Conservation (phyloP, 2,329 filamentous ascomycete species). For the Nemania diffusa region DNA sequence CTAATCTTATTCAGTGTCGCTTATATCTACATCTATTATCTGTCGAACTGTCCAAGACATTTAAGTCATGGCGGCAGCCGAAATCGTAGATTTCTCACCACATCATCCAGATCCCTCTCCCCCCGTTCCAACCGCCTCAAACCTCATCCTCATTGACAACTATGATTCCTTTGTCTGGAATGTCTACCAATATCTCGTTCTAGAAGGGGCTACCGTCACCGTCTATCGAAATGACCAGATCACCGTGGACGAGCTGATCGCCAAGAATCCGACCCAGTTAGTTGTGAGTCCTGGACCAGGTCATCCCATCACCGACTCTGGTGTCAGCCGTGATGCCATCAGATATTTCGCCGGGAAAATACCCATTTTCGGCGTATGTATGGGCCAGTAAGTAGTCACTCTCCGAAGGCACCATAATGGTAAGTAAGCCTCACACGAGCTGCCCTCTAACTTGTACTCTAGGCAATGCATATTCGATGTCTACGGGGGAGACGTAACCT, state of each 20-base stretch:
- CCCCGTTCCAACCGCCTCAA: conserved; percentile 81
- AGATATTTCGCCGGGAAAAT: conserved; percentile 93
- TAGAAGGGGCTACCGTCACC: conserved; percentile 92
- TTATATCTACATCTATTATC: not conserved
- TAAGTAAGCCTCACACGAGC: not conserved
- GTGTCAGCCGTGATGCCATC: conserved; percentile 92
- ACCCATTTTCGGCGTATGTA: conserved; percentile 95
- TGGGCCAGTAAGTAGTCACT: conserved; percentile 79
- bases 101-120: conserved; percentile 80
- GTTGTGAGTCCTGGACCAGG: conserved; percentile 96
- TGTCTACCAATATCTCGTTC: conserved; percentile 95
- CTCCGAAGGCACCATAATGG: not conserved
- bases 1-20: not conserved
- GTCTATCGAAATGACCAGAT: conserved; percentile 95
- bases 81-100: conserved; percentile 82
- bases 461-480: conserved; percentile 96
- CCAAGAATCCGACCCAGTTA: conserved; percentile 88
- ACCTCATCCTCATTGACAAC: conserved; percentile 96
- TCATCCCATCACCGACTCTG: conserved; percentile 90
- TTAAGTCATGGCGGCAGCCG: conserved; percentile 58
- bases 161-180: conserved; percentile 99
- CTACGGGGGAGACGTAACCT: conserved; percentile 90
- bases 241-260: conserved; percentile 82
- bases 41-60: not conserved
- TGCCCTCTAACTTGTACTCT: conserved; percentile 35